Evolutionary conservation across 441 rosid genomes (phyloP).

Genomic region (Aquilaria agallochum): DNA sequence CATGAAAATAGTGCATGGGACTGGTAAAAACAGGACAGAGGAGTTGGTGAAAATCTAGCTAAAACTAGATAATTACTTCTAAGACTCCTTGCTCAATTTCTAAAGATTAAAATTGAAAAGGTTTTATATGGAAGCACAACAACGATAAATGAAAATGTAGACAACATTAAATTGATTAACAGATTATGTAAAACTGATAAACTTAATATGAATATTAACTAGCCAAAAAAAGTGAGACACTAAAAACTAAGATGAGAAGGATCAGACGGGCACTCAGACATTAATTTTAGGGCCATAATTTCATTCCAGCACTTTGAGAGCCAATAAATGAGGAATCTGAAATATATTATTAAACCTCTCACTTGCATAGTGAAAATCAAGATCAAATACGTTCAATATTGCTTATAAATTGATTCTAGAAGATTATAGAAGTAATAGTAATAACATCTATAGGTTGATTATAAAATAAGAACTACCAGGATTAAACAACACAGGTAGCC

Average conservation of each 20-base stretch:
- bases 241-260: slow-evolving; percentile 72
- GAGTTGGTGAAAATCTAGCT: slow-evolving; percentile 21
- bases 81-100: slow-evolving; percentile 86
- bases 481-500: slow-evolving; percentile 67
- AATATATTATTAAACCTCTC: slow-evolving; percentile 64
- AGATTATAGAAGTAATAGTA: too few relatives aligned
- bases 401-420: background rate
- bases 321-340: slow-evolving; percentile 83
- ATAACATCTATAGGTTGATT: too few relatives aligned
- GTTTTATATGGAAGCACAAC: background rate
- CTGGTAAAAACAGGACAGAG: too few relatives aligned
- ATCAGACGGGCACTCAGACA: slow-evolving; percentile 80
- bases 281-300: slow-evolving; percentile 71
- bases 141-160: too few relatives aligned
- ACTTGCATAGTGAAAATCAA: slow-evolving; percentile 26
- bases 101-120: slow-evolving; percentile 20
- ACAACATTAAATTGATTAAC: too few relatives aligned
- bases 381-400: slow-evolving; percentile 4
- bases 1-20: too few relatives aligned
- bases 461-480: slow-evolving; percentile 40
- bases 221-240: slow-evolving; percentile 83
- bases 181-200: too few relatives aligned
- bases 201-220: slow-evolving; percentile 33
- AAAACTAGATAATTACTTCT: slow-evolving; percentile 60
- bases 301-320: slow-evolving; percentile 70